A percentile compares a stretch with the other conserved stretches of the same genome.
These are phyloP conservation scores for Solanum chmielewskii DNA, from an alignment of 257 asterid species.

Conservation along the genomic window DNA sequence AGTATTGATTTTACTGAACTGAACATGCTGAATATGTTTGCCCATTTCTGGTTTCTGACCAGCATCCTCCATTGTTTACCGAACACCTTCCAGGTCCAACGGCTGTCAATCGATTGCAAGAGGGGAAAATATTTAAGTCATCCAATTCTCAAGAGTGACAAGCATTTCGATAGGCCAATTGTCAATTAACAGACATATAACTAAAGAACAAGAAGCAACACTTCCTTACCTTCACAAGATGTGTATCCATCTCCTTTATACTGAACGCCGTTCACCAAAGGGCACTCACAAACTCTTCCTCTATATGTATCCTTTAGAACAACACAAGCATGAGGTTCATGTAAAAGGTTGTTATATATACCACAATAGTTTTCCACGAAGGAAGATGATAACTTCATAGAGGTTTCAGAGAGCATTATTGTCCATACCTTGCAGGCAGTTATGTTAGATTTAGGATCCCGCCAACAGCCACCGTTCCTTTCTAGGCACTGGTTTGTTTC, in stretches of 20 bases:
- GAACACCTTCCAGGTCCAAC: constrained; percentile 89
- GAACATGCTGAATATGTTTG: constrained; percentile 59
- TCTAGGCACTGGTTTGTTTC: constrained; percentile 90
- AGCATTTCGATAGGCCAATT: neutral
- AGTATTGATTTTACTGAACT: constrained; percentile 27
- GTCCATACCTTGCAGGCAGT: constrained; percentile 76
- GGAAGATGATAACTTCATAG: neutral
- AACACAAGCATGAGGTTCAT: neutral
- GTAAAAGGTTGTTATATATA: neutral
- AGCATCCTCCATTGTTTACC: constrained; percentile 70
- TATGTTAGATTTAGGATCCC: constrained; percentile 41
- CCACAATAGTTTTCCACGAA: neutral
- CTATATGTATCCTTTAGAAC: constrained; percentile 66
- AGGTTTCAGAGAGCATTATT: neutral
- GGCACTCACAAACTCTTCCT: constrained; percentile 93
- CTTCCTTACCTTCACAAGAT: constrained; percentile 52
- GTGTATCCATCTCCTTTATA: constrained; percentile 78
- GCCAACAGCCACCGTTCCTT: constrained; percentile 86
- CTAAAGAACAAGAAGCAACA: neutral
- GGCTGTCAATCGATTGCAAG: constrained; percentile 29
- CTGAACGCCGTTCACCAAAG: constrained; percentile 55
- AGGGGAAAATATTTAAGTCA: neutral
- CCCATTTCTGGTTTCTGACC: constrained; percentile 57
- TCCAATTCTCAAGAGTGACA: neutral
- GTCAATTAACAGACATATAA: neutral